A percentile compares a stretch with the other conserved stretches of the same genome.
Evolutionary conservation across 2,329 filamentous ascomycete species (phyloP).

Genomic region (Epichloe elymi): DNA sequence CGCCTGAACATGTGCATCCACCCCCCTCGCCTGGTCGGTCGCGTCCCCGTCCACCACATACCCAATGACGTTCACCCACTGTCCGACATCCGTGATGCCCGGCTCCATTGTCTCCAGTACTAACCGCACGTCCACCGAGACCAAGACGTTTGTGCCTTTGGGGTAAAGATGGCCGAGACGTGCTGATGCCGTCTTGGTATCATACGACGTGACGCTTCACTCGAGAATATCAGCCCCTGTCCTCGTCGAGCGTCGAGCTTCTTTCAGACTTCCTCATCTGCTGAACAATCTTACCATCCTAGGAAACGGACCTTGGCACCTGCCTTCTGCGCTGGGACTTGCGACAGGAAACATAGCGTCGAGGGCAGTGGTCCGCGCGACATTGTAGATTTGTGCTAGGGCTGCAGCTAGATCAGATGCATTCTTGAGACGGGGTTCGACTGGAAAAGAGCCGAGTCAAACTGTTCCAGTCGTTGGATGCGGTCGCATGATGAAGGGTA

Average conservation of each 20-base stretch:
- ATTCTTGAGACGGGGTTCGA: no score
- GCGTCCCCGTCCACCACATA: conserved; percentile 38
- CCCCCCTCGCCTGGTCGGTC: neutral
- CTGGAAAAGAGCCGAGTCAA: no score
- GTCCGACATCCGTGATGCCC: conserved; percentile 55
- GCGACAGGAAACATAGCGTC: conserved; percentile 49
- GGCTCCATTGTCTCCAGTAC: conserved; percentile 52
- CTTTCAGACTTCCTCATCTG: neutral
- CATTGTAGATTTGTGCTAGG: conserved; percentile 22
- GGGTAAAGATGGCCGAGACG: conserved; percentile 57
- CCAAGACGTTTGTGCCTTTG: conserved; percentile 29
- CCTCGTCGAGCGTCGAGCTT: neutral
- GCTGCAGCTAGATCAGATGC: neutral
- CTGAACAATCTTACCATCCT: conserved; percentile 56
- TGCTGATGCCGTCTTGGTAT: conserved; percentile 44
- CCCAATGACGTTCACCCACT: conserved; percentile 82
- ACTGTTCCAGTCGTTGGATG: no score
- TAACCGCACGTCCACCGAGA: conserved; percentile 57
- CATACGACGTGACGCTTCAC: conserved; percentile 37
- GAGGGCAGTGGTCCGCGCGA: conserved; percentile 50
- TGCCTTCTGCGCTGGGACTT: conserved; percentile 35
- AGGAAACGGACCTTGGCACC: conserved; percentile 82
- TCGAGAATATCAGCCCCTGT: neutral
- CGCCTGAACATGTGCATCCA: conserved; percentile 48
- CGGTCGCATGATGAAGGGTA: no score